A percentile compares a stretch with the other conserved stretches of the same genome.
phyloP scores from a whole-genome alignment of 495 filamentous ascomycete genomes.

The Talaromyces ruber region DNA sequence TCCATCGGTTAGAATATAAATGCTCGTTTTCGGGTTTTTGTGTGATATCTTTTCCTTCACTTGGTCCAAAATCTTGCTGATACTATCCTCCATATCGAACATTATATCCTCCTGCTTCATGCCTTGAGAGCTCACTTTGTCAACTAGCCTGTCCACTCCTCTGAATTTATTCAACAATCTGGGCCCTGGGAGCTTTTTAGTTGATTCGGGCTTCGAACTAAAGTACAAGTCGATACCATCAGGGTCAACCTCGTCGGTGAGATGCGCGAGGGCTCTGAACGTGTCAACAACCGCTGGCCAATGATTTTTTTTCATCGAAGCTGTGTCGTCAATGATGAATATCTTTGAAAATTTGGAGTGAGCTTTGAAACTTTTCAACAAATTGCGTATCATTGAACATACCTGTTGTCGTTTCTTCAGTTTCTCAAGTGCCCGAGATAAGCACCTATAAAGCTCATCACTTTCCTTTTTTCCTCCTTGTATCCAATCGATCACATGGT shows the following conservation, averaged over 20 bases:
- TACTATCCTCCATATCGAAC: background rate
- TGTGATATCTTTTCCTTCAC: background rate
- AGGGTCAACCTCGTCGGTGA: background rate
- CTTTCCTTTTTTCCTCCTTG: background rate
- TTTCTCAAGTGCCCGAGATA: background rate
- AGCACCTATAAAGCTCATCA: background rate
- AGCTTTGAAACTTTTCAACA: background rate
- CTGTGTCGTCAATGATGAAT: background rate
- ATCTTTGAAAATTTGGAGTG: background rate
- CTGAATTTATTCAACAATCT: background rate
- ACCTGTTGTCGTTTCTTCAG: background rate
- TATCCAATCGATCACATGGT: background rate
- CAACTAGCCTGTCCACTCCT: background rate
- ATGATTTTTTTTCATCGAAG: background rate
- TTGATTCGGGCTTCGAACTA: background rate
- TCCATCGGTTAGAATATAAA: background rate
- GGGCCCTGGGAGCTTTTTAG: background rate
- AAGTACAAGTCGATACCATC: background rate
- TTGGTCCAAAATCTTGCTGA: background rate
- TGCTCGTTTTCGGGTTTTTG: background rate
- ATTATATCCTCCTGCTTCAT: background rate
- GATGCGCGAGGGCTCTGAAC: background rate
- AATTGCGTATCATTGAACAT: background rate
- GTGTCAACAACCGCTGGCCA: background rate
- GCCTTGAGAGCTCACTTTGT: background rate